Evolutionary conservation across 495 filamentous ascomycete genomes (phyloP), one percentile per base, ranked within the genome.

Genomic region (Penicillium robsamsonii): DNA sequence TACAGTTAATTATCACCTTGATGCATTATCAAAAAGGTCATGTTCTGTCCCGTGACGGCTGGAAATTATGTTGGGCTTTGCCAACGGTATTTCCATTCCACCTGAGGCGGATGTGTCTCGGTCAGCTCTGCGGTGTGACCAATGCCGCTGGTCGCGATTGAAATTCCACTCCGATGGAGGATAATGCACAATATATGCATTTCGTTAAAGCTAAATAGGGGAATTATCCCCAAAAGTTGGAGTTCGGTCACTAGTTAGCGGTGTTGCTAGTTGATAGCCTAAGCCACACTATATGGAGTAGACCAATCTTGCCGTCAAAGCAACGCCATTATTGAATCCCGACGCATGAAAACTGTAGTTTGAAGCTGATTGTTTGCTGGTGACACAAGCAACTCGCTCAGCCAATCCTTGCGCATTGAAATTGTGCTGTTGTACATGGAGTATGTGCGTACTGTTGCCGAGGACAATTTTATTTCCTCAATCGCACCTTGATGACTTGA

Each of bases 61-160:
- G 18, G 20, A 35, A 42, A 30, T 24, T 5, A 3, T 17, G 48
- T 38, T 45, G 29, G 46, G n/a, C 24, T 31, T 15, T 35, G 22
- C 35, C 58, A 57, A 53, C 50, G 43, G 56, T n/a, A 62, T 67
- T 64, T 47, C 10, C 38, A 58, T 60, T 24, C 2, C 44, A 54
- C 29, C 61, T 27, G 40, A 11, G 31, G 38, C 48, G 35, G 33
- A 48, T 12, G 22, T 44, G 41, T 57, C 46, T 61, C 53, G 51
- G 61, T 59, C 37, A 58, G n/a, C 41, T 17, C 27, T 58, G 59
- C 55, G 48, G 50, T 62, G 62, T 58, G 55, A 59, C 56, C 24
- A 58, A 38, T 31, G 10, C 47, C 46, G 30, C 38, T 33, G 17
- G 53, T n/a, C 17, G 27, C 30, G 38, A 60, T 56, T 5, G 5